A percentile compares a stretch with the other conserved stretches of the same genome.
These are phyloP conservation scores for Cordyceps militaris DNA, from an alignment of 2,329 filamentous ascomycete genomes.

Conservation along the genomic window DNA sequence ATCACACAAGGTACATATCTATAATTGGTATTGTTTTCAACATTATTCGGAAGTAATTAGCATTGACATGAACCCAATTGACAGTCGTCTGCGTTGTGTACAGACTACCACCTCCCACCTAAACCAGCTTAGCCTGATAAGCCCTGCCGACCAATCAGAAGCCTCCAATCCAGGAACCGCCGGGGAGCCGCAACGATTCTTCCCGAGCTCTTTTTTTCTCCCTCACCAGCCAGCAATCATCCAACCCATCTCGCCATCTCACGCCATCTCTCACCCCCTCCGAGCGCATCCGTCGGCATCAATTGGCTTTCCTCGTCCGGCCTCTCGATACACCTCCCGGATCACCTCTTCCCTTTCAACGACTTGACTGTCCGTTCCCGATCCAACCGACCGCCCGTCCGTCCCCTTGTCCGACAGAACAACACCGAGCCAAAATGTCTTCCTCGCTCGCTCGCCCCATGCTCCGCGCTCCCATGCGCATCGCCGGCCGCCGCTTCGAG, in stretches of 20 bases:
- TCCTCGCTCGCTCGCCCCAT: conserved; percentile 35
- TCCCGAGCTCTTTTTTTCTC: conserved; percentile 43
- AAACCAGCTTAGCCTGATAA: conserved; percentile 24
- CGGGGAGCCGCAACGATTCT: conserved; percentile 30
- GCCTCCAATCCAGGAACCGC: conserved; percentile 15
- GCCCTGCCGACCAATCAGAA: conserved; percentile 1
- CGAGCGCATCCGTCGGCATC: conserved; percentile 20
- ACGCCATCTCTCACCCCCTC: conserved; percentile 11
- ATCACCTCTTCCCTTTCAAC: conserved; percentile 3
- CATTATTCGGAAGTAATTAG: too few relatives aligned
- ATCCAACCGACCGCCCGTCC: conserved; percentile 13
- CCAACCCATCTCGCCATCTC: conserved; percentile 17
- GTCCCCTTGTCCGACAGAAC: conserved; percentile 1
- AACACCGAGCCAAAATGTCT: conserved; percentile 20
- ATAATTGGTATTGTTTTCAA: too few relatives aligned
- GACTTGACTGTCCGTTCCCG: conserved; percentile 7
- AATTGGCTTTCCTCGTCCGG: conserved; percentile 28
- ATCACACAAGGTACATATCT: too few relatives aligned
- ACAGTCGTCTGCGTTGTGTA: too few relatives aligned
- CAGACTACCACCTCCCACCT: conserved; percentile 6
- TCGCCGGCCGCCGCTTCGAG: conserved; percentile 52
- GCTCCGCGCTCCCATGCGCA: conserved; percentile 40
- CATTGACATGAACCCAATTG: too few relatives aligned
- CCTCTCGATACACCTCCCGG: conserved; percentile 19
- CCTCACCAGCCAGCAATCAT: conserved; percentile 21